phyloP scores from a whole-genome alignment of 129 eudicot genomes.

The Sambucus nigra region DNA sequence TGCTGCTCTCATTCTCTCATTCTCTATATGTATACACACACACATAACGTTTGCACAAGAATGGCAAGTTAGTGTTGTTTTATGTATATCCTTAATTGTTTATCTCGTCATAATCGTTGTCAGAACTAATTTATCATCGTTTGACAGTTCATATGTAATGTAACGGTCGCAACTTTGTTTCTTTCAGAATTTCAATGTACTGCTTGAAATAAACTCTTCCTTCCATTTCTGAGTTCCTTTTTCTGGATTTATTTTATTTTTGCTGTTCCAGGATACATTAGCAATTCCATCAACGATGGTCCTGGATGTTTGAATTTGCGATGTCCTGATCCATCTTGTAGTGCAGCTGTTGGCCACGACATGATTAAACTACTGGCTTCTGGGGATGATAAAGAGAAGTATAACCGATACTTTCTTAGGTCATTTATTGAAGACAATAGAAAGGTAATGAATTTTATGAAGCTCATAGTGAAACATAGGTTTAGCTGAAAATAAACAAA shows the following conservation, averaged over 20 bases:
- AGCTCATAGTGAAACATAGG: not conserved
- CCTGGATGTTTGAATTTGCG: slow-evolving; percentile 95
- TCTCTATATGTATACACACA: no score
- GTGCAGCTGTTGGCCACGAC: slow-evolving; percentile 87
- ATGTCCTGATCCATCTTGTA: slow-evolving; percentile 96
- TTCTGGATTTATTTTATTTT: not conserved
- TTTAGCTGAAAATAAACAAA: not conserved
- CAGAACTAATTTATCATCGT: no score
- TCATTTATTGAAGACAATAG: slow-evolving; percentile 76
- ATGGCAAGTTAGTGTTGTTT: no score
- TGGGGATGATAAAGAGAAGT: slow-evolving; percentile 53
- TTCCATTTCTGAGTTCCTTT: not conserved
- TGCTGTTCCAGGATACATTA: slow-evolving; percentile 55
- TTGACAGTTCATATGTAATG: no score
- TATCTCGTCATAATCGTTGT: no score
- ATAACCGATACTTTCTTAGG: slow-evolving; percentile 67
- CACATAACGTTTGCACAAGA: no score
- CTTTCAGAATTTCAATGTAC: not conserved
- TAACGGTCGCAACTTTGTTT: no score
- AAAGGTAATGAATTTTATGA: slow-evolving; percentile 31
- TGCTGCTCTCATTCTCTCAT: no score
- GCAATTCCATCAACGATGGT: slow-evolving; percentile 79
- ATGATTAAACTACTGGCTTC: slow-evolving; percentile 55
- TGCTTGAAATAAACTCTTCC: not conserved
- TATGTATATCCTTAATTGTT: no score